Base-by-base conservation (phyloP, 129 eudicot genomes). In the Erigeron canadensis region DNA sequence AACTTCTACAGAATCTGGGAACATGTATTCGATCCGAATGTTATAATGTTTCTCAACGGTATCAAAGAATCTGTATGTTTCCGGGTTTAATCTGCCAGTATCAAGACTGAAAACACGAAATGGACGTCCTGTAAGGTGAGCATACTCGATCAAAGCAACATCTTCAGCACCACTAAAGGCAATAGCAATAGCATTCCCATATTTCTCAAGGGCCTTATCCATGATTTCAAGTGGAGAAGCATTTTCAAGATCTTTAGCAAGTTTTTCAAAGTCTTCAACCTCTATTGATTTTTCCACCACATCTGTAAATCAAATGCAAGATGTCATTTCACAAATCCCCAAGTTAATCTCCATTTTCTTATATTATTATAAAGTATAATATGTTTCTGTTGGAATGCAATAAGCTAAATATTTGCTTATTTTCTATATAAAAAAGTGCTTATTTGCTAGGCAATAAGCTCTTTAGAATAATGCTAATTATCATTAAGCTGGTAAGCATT, bases 101-200 rank as follows among this genome's bases (percentile, higher is more conserved):
- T 91, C 97, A 10, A 91, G 69, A 73, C 97, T 91, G 84, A 91
- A 91, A 22, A 91, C 97, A 56, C 97, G 77, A 71, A 71, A 91
- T 8, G 97, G 97, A 10, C 97, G 89, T 3, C 97, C 97, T 0
- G 97, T 91, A 59, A 91, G 79, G 70, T 80, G 91, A 38, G 97
- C 97, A 37, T 91, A 91, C 72, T 91, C 97, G 5, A 91, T 88
- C 75, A 91, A 72, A 69, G 97, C 97, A 48, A 91, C 97, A 84
- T 91, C 97, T 79, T 91, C 97, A 0, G 96, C 96, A 46, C 97
- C 97, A 84, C 97, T 88, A 92, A 91, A 88, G 47, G 97, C 97
- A 58, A 91, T 91, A 5, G 97, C 97, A 22, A 91, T 84, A 57
- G 88, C 91, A 66, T 86, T 72, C 43, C 97, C 97, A 67, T 88